Evolutionary conservation across 164 flowering plant species (phyloP), one percentile per base, ranked within the genome.

Genomic region (Aristolochia californica): DNA sequence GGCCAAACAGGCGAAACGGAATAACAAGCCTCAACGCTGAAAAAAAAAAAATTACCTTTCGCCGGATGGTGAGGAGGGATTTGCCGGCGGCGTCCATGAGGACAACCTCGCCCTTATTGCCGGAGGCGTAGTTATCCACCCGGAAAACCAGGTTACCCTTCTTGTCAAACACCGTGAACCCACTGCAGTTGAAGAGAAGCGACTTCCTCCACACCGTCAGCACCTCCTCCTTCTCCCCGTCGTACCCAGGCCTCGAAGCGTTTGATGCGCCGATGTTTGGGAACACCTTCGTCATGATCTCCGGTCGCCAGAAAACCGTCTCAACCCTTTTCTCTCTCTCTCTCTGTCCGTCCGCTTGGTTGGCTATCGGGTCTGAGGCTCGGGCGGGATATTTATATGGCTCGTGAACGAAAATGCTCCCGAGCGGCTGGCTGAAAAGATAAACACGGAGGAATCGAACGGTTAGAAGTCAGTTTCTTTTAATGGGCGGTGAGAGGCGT

Each of bases 191-290:
- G 63, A 82, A 71, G 13, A 90, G 74, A 24, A 90, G 66, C 0
- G 97, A 90, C 58, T 87, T 90, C 68, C 74, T 87, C 97, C 97
- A 90, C 16, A 90, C 97, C 0, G 95, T 90, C 10, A 87, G 68
- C 13, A 71, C 77, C 2, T 59, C 57, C 47, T 22, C 62, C 20
- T 45, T 28, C 4, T 21, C 15, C 49, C 12, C 14, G 13, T 13
- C 49, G n/a, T 21, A 38, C 17, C 10, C 56, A 20, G 25, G 12
- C 43, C 23, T 26, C 66, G 3, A 22, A 14, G 2, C 40, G 2
- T 24, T 43, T 5, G 48, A 24, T 13, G 56, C 20, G 10, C 43
- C 14, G 0, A 60, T 56, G 23, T 67, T 71, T 14, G 74, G 74
- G 14, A 58, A 43, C 20, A 65, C 66, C 58, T 69, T 61, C 13